Evolutionary conservation across 1,139 yeast species (phyloP).

Genomic region (Kluyveromyces marxianus): DNA sequence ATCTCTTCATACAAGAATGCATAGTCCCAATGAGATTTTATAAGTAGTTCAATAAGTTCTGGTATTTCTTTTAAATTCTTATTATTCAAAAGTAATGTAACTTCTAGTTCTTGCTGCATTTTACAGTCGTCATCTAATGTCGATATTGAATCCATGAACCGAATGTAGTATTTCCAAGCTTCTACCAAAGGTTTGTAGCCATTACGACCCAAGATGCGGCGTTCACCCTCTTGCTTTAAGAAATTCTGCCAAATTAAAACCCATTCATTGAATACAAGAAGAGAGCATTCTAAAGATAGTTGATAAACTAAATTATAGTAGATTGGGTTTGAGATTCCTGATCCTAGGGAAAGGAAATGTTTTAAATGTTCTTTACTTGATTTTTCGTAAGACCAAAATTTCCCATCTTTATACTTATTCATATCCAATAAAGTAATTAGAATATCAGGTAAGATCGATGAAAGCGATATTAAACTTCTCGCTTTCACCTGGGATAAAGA

Average conservation of each 20-base stretch:
- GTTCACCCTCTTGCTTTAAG: conserved; percentile 15
- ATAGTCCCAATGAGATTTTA: neutral
- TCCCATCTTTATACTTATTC: conserved; percentile 35
- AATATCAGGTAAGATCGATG: conserved; percentile 42
- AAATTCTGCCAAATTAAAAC: conserved; percentile 21
- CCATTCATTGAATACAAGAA: conserved; percentile 21
- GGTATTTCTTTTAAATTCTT: neutral
- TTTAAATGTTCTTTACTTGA: conserved; percentile 38
- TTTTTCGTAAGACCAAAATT: conserved; percentile 47
- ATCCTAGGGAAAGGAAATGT: conserved; percentile 44
- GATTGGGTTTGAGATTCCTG: conserved; percentile 43
- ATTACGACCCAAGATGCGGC: conserved; percentile 20
- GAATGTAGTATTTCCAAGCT: conserved; percentile 21
- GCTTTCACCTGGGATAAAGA: conserved; percentile 40
- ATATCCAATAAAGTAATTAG: conserved; percentile 41
- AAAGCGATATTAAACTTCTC: conserved; percentile 36
- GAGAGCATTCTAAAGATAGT: conserved; percentile 12
- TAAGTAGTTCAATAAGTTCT: neutral
- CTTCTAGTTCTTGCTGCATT: neutral
- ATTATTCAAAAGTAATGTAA: neutral
- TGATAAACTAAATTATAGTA: conserved; percentile 36
- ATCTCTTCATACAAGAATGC: neutral
- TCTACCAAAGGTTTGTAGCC: conserved; percentile 18
- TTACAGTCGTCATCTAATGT: neutral
- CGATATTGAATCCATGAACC: conserved; percentile 8